Evolutionary conservation across 2,329 filamentous ascomycete species (phyloP).

Genomic region (Fusarium coffeatum): DNA sequence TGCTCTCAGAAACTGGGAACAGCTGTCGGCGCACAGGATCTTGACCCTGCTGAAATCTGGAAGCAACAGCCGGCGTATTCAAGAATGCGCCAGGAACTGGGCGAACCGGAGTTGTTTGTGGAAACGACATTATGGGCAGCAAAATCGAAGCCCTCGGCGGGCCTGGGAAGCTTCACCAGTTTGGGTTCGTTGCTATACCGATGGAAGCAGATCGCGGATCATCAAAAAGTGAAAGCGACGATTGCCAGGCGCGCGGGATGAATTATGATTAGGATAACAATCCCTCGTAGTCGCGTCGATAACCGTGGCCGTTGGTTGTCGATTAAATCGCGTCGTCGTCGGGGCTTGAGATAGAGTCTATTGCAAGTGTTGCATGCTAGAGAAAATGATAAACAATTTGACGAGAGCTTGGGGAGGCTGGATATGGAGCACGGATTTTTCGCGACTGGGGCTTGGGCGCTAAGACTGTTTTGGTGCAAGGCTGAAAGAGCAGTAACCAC

Average conservation of each 20-base stretch:
- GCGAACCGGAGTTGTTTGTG: conserved; percentile 73
- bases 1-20: conserved; percentile 54
- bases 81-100: conserved; percentile 80
- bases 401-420: conserved; percentile 52
- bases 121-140: conserved; percentile 63
- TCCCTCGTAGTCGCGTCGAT: conserved; percentile 31
- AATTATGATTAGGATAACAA: conserved; percentile 20
- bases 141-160: conserved; percentile 46
- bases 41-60: conserved; percentile 57
- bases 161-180: conserved; percentile 48
- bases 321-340: conserved; percentile 41
- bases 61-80: conserved; percentile 74
- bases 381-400: conserved; percentile 48
- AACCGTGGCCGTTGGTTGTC: conserved; percentile 23
- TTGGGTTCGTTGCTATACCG: conserved; percentile 39
- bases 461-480: conserved; percentile 52
- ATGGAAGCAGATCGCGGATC: conserved; percentile 43
- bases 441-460: conserved; percentile 50
- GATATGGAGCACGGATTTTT: conserved; percentile 53
- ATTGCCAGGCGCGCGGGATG: conserved; percentile 29
- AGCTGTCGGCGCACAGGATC: conserved; percentile 65
- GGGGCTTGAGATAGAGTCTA: conserved; percentile 32
- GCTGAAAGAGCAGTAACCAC: conserved; percentile 46
- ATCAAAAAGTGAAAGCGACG: conserved; percentile 46
- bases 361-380: conserved; percentile 36